Evolutionary conservation across 441 rosid species (phyloP).

Genomic region (Cnidoscolus chayamansa): DNA sequence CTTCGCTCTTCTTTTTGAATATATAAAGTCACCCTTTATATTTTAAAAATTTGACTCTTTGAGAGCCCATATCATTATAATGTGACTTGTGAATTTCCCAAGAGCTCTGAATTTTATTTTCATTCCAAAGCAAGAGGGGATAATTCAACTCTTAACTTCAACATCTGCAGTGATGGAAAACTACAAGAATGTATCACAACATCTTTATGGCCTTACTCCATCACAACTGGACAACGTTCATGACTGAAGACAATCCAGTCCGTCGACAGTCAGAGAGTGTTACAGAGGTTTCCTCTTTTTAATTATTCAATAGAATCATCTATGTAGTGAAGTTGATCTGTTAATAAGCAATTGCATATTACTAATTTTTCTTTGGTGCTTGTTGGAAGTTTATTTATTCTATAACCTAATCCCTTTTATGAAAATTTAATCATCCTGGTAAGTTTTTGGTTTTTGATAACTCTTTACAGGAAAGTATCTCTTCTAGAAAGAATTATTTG

Average conservation of each 20-base stretch:
- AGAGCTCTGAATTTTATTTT: constrained; percentile 1
- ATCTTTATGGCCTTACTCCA: constrained; percentile 74
- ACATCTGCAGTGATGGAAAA: constrained; percentile 64
- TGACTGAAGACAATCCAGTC: constrained; percentile 78
- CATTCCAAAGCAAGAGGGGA: neutral
- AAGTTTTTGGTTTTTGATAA: constrained; percentile 13
- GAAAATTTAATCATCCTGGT: neutral
- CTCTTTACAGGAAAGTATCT: constrained; percentile 60
- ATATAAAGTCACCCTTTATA: neutral
- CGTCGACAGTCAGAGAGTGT: constrained; percentile 59
- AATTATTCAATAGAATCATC: constrained; percentile 9
- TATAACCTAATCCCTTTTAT: neutral
- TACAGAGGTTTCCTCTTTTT: constrained; percentile 49
- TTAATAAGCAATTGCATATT: neutral
- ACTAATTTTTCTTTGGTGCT: constrained; percentile 10
- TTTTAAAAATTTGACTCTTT: neutral
- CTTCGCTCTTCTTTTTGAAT: neutral
- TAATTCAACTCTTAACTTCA: constrained; percentile 8
- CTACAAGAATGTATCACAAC: constrained; percentile 66
- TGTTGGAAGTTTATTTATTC: constrained; percentile 8
- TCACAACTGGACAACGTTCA: constrained; percentile 86
- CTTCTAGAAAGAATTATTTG: constrained; percentile 63
- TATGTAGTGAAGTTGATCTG: constrained; percentile 4
- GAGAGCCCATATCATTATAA: neutral
- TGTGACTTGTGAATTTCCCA: neutral